Evolutionary conservation across 305 asterid genomes (phyloP).

Genomic region (Plantago coronopus): DNA sequence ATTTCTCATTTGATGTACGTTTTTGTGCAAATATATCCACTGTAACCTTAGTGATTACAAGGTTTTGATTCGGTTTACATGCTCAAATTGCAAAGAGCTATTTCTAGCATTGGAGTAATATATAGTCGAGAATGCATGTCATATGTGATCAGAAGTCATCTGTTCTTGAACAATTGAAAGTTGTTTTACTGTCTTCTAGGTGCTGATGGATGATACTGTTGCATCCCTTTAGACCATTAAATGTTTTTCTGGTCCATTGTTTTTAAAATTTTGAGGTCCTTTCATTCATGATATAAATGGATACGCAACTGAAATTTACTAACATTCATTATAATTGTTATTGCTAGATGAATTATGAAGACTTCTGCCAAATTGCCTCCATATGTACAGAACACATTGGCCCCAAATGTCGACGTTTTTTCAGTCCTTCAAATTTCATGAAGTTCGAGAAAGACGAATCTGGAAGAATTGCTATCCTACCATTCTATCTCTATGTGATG

Average conservation of each 20-base stretch:
- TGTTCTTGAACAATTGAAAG: background rate
- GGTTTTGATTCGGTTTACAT: background rate
- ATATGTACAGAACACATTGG: slow-evolving; percentile 99
- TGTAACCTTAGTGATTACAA: slow-evolving; percentile 7
- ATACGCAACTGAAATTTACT: slow-evolving; percentile 28
- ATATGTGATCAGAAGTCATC: background rate
- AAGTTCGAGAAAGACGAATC: slow-evolving; percentile 98
- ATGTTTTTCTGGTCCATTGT: background rate
- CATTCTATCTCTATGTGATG: slow-evolving; percentile 98
- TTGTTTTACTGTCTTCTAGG: background rate
- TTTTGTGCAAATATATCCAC: background rate
- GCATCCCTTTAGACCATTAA: background rate
- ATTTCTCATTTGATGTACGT: background rate
- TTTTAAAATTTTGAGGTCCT: background rate
- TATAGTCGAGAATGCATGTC: background rate
- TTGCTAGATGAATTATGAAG: slow-evolving; percentile 96
- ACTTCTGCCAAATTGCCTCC: slow-evolving; percentile 99
- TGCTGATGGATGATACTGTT: slow-evolving; percentile 1
- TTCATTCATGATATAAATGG: background rate
- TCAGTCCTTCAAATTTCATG: slow-evolving; percentile 99
- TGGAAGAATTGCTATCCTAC: slow-evolving; percentile 94
- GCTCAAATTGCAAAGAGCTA: background rate
- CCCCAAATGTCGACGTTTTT: slow-evolving; percentile 91
- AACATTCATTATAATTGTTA: slow-evolving; percentile 26
- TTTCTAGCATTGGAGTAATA: background rate